A percentile compares a stretch with the other conserved stretches of the same genome.
Conservation (phyloP, 129 eudicot genomes). For the Escallonia rubra region DNA sequence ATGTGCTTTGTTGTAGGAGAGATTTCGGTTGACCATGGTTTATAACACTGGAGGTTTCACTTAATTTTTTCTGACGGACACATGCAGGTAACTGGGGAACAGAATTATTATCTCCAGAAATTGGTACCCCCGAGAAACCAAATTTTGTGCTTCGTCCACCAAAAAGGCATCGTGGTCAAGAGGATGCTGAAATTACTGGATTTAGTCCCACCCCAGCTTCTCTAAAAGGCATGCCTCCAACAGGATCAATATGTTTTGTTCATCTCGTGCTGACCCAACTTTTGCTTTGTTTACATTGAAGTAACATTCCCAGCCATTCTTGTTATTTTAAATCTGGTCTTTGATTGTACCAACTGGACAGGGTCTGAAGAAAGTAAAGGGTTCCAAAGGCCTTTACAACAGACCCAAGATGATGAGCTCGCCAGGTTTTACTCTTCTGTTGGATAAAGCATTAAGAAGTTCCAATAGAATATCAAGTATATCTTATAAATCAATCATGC, state of each 20-base stretch:
- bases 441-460: not conserved
- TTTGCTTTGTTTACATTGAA: no score
- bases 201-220: slow-evolving; percentile 23
- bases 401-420: slow-evolving; percentile 53
- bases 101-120: slow-evolving; percentile 31
- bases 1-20: no score
- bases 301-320: no score
- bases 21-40: no score
- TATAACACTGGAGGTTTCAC: no score
- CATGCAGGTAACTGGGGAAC: slow-evolving; percentile 31
- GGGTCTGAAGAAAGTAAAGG: slow-evolving; percentile 39
- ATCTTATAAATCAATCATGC: not conserved
- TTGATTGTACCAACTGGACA: slow-evolving; percentile 26
- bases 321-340: not conserved
- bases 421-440: slow-evolving; percentile 43
- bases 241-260: not conserved
- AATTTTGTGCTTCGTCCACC: slow-evolving; percentile 9
- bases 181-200: slow-evolving; percentile 8
- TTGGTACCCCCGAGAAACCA: slow-evolving; percentile 12
- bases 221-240: slow-evolving; percentile 20
- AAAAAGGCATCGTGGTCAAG: slow-evolving; percentile 20
- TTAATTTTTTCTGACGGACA: slow-evolving; percentile 7
- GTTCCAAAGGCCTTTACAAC: slow-evolving; percentile 25
- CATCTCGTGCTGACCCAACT: no score
- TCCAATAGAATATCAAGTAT: not conserved